A percentile compares a stretch with the other conserved stretches of the same genome.
Conservation (phyloP, 1,284 basidiomycete genomes). For the Sparassis latifolia region DNA sequence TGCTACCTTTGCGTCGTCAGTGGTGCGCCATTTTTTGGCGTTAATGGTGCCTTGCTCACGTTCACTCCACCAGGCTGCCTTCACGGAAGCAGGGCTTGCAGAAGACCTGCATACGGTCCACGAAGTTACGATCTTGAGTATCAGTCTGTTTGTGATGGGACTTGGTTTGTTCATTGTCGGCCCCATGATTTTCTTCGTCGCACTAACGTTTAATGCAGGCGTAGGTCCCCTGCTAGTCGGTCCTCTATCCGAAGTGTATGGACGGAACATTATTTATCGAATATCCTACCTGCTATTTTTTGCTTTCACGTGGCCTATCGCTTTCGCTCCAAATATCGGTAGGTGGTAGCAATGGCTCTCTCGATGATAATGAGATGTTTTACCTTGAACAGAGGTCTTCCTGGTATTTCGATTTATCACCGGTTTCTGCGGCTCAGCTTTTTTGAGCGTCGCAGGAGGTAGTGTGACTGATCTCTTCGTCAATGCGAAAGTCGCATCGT, state of each 20-base stretch:
- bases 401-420: constrained; percentile 68
- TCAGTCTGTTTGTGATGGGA: constrained; percentile 68
- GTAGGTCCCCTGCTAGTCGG: constrained; percentile 44
- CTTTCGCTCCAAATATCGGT: constrained; percentile 45
- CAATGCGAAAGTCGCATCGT: constrained; percentile 60
- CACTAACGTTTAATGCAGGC: constrained; percentile 19
- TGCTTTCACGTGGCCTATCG: constrained; percentile 46
- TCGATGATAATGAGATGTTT: background rate
- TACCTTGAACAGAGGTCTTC: constrained; percentile 36
- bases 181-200: background rate
- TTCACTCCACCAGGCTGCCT: constrained; percentile 42
- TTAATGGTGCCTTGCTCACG: background rate
- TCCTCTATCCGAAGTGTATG: constrained; percentile 48
- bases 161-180: constrained; percentile 27
- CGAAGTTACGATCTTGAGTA: constrained; percentile 61
- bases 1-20: constrained; percentile 66
- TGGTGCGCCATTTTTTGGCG: constrained; percentile 34
- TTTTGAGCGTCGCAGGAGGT: constrained; percentile 77
- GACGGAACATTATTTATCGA: constrained; percentile 35
- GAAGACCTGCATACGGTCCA: constrained; percentile 53
- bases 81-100: constrained; percentile 58
- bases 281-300: constrained; percentile 33
- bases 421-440: constrained; percentile 67
- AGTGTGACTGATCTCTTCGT: constrained; percentile 72
- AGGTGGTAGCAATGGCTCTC: constrained; percentile 2